Evolutionary conservation across 176 grass and related monocot species (phyloP).

Genomic region (Eragrostis curvula): DNA sequence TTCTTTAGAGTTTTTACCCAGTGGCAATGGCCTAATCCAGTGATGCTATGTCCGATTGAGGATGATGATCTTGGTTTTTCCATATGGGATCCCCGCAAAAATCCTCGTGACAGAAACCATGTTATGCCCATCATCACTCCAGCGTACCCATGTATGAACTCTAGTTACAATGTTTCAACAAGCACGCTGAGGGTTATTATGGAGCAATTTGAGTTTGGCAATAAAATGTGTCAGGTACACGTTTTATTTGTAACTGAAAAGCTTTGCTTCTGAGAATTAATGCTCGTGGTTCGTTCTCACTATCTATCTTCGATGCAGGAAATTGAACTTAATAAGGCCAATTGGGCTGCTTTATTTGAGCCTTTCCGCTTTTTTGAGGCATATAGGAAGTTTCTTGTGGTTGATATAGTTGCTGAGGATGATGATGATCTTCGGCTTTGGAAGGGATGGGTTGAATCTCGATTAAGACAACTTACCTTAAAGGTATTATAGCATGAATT

Average conservation of each 20-base stretch:
- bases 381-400: constrained; percentile 86
- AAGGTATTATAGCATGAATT: constrained; percentile 49
- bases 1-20: constrained; percentile 95
- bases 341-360: constrained; percentile 81
- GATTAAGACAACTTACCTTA: constrained; percentile 88
- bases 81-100: constrained; percentile 96
- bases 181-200: constrained; percentile 88
- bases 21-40: constrained; percentile 97
- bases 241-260: constrained; percentile 29
- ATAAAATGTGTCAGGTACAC: constrained; percentile 82
- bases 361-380: constrained; percentile 85
- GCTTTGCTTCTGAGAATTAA: constrained; percentile 20
- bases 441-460: constrained; percentile 96
- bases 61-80: constrained; percentile 82
- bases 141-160: constrained; percentile 98
- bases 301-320: constrained; percentile 54
- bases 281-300: constrained; percentile 28
- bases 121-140: constrained; percentile 97
- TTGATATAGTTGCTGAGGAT: constrained; percentile 82
- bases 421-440: constrained; percentile 87
- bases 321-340: constrained; percentile 88
- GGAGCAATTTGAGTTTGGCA: constrained; percentile 83
- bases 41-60: constrained; percentile 91
- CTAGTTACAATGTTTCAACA: constrained; percentile 92
- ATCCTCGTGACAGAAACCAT: constrained; percentile 77